Conservation (phyloP, 495 filamentous ascomycete species). For the Penicillium bovifimosum region DNA sequence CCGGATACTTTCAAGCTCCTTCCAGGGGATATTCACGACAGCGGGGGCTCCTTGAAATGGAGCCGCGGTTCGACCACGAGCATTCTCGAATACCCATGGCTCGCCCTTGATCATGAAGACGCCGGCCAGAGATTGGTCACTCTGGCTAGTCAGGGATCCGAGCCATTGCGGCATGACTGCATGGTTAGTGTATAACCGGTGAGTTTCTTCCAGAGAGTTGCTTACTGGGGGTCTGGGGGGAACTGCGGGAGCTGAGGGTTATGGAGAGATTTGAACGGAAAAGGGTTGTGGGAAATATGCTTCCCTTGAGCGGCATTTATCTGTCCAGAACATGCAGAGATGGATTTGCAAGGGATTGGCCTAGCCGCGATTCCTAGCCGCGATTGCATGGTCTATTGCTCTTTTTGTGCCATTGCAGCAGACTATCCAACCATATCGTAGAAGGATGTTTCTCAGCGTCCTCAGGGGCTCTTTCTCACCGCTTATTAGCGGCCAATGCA, state of each 20-base stretch:
- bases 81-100: slow-evolving; percentile 6
- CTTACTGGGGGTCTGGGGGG: not conserved
- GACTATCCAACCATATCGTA: not conserved
- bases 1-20: slow-evolving; percentile 2
- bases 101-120: slow-evolving; percentile 7
- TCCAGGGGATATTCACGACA: slow-evolving; percentile 8
- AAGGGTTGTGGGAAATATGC: not conserved
- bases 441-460: not conserved
- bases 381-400: not conserved
- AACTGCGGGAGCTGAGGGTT: not conserved
- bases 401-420: not conserved
- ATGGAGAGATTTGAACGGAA: not conserved
- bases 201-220: not conserved
- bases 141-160: slow-evolving; percentile 1
- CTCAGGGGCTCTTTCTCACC: not conserved
- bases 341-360: not conserved
- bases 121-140: not conserved
- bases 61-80: not conserved
- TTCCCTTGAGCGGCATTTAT: not conserved
- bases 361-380: too few relatives aligned
- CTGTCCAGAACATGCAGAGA: not conserved
- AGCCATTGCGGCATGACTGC: slow-evolving; percentile 6
- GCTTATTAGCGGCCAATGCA: not conserved
- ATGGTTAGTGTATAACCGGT: not conserved
- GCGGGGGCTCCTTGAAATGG: slow-evolving; percentile 3